Base-by-base conservation (phyloP, 2,329 filamentous ascomycete species). In the Cercospora zeae-maydis region DNA sequence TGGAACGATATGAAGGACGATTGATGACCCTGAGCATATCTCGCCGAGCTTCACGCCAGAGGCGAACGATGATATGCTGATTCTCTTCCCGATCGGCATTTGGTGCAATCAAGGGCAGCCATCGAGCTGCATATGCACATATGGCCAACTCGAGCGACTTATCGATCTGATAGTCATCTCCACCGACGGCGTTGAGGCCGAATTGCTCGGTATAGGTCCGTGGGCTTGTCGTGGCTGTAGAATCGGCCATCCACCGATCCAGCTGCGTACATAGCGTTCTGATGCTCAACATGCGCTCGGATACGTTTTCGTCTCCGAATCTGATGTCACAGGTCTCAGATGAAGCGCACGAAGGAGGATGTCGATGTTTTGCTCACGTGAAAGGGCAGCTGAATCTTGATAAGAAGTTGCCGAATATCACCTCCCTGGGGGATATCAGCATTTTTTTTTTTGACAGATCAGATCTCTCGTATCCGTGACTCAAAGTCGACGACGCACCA, bases 11-110 rank as follows among this genome's bases (percentile, higher is more conserved):
- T 1, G 56, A 55, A 4, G 61, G 57, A 14, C 61, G 56, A 16
- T 63, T 63, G 6, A 60, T 59, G n/a, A 63, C 61, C 6, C 47
- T 49, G 7, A 63, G 61, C 61, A 63, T 63, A 24, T 63, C 57
- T 34, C 49, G 57, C n/a, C 61, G 57, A 42, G 61, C 58, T 19
- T 63, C 61, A 31, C 61, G 52, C 61, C 61, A 63, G 4, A 60
- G 51, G 0, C 52, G 51, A n/a, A 58, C 39, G 11, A 60, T 55
- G 4, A 39, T 34, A 4, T 59, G 57, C 19, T 42, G 36, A 31
- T 60, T 36, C 3, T 58, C 36, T 7, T 60, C 34, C 8, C 19
- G 16, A 16, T 42, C 37, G 2, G 49, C 9, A 24, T 37, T 31
- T 9, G 57, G 19, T 10, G 56, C 37, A 11, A 47, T 37, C 19